Evolutionary conservation across 2,329 filamentous ascomycete species (phyloP).

Genomic region (Ramichloridium luteum): DNA sequence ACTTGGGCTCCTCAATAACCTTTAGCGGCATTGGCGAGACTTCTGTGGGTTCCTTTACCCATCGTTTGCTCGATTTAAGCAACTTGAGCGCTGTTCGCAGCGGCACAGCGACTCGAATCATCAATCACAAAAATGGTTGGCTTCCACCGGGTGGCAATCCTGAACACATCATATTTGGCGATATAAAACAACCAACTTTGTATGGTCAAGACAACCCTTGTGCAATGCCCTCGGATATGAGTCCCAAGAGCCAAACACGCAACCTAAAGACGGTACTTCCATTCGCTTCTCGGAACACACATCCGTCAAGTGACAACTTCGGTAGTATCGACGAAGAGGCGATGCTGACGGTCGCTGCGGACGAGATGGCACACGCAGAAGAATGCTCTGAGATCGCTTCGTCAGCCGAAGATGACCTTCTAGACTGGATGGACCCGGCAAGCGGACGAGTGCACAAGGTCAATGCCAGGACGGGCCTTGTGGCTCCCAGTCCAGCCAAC

Average conservation of each 20-base stretch:
- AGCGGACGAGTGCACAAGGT: conserved; percentile 42
- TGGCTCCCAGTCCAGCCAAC: conserved; percentile 10
- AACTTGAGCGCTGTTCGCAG: too few species aligned
- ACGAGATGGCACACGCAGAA: not conserved
- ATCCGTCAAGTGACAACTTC: conserved; percentile 18
- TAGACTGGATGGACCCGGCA: conserved; percentile 50
- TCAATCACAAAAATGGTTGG: too few species aligned
- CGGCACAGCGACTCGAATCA: too few species aligned
- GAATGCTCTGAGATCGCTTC: not conserved
- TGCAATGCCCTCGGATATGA: too few species aligned
- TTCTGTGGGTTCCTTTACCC: too few species aligned
- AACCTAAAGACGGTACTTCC: not conserved
- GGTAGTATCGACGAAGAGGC: conserved; percentile 16
- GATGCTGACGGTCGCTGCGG: conserved; percentile 9
- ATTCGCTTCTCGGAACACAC: not conserved
- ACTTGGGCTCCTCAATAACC: too few species aligned
- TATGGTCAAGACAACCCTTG: too few species aligned
- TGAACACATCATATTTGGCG: too few species aligned
- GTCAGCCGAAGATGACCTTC: conserved; percentile 22
- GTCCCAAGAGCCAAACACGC: conserved; percentile 1
- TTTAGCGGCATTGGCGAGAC: too few species aligned
- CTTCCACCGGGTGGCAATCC: too few species aligned
- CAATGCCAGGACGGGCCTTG: conserved; percentile 44
- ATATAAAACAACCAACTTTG: too few species aligned
- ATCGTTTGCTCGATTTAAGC: too few species aligned